A percentile compares a stretch with the other conserved stretches of the same genome.
Conservation (phyloP, 768 basidiomycete genomes). For the Dendrothele bispora region DNA sequence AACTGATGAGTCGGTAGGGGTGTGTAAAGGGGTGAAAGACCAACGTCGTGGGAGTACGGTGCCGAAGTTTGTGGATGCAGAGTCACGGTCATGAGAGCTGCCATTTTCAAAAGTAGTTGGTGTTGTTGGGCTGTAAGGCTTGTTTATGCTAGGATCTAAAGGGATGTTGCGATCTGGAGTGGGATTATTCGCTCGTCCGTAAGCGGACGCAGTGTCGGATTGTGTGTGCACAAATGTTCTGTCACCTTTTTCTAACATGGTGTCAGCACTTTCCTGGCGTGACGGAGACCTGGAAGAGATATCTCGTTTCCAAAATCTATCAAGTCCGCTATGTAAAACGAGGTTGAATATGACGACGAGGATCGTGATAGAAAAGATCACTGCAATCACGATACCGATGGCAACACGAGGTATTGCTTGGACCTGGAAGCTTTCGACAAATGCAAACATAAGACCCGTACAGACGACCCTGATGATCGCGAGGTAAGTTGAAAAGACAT, state of each 20-base stretch:
- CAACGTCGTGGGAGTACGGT: slow-evolving; percentile 12
- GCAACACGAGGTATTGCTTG: slow-evolving; percentile 78
- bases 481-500: slow-evolving; percentile 69
- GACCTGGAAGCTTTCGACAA: slow-evolving; percentile 63
- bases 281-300: slow-evolving; percentile 1
- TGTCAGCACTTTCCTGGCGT: slow-evolving; percentile 15
- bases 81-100: slow-evolving; percentile 6
- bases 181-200: slow-evolving; percentile 37
- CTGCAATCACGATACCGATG: slow-evolving; percentile 73
- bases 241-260: slow-evolving; percentile 27
- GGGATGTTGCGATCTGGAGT: slow-evolving; percentile 34
- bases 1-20: slow-evolving; percentile 8
- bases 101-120: slow-evolving; percentile 14
- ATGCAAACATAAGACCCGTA: slow-evolving; percentile 74
- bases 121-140: slow-evolving; percentile 32
- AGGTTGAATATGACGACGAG: slow-evolving; percentile 70
- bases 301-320: slow-evolving; percentile 25
- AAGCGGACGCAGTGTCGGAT: neutral
- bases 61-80: slow-evolving; percentile 12
- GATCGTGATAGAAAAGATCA: slow-evolving; percentile 70
- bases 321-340: slow-evolving; percentile 46
- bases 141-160: slow-evolving; percentile 31
- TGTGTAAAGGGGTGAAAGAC: slow-evolving; percentile 13
- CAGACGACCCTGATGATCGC: slow-evolving; percentile 67
- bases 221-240: slow-evolving; percentile 6